A percentile compares a stretch with the other conserved stretches of the same genome.
These are phyloP conservation scores for Cucumis melo DNA, from an alignment of 306 rosid genomes.

Conservation along the genomic window DNA sequence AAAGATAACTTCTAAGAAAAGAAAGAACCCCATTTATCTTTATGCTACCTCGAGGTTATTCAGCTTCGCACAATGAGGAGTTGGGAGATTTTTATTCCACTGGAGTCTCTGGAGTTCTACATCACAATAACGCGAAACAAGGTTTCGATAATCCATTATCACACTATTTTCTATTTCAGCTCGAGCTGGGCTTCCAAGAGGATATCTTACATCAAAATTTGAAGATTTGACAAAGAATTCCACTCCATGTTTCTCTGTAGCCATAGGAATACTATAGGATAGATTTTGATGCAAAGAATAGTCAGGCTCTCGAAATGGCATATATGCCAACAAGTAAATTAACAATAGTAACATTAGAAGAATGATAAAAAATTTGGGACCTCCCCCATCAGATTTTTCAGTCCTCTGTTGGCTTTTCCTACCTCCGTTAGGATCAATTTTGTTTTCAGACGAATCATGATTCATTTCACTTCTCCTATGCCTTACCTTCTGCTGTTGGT, in stretches of 20 bases:
- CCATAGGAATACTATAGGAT: constrained; percentile 44
- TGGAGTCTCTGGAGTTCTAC: constrained; percentile 69
- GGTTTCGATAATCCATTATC: constrained; percentile 43
- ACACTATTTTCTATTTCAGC: constrained; percentile 45
- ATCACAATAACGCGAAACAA: constrained; percentile 72
- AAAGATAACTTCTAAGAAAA: neutral
- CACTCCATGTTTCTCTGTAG: constrained; percentile 47
- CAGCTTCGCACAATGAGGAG: constrained; percentile 77
- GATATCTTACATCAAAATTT: constrained; percentile 48
- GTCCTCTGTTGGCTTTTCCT: constrained; percentile 36
- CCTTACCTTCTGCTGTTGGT: constrained; percentile 40
- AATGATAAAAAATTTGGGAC: constrained; percentile 45
- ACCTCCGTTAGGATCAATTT: constrained; percentile 65
- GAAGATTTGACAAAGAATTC: constrained; percentile 58
- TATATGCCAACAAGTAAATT: constrained; percentile 54
- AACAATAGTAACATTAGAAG: constrained; percentile 63
- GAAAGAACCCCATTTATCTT: constrained; percentile 25
- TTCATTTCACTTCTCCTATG: constrained; percentile 34
- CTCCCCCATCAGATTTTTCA: constrained; percentile 45
- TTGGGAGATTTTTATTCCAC: constrained; percentile 65
- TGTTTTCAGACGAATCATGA: constrained; percentile 44
- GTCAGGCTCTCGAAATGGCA: constrained; percentile 71
- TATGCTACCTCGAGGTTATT: constrained; percentile 34
- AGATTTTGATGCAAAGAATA: constrained; percentile 53
- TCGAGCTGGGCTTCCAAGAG: constrained; percentile 66